These are phyloP conservation scores for Graphium sp. DNA, from an alignment of 2,329 filamentous ascomycete genomes.

Conservation along the genomic window DNA sequence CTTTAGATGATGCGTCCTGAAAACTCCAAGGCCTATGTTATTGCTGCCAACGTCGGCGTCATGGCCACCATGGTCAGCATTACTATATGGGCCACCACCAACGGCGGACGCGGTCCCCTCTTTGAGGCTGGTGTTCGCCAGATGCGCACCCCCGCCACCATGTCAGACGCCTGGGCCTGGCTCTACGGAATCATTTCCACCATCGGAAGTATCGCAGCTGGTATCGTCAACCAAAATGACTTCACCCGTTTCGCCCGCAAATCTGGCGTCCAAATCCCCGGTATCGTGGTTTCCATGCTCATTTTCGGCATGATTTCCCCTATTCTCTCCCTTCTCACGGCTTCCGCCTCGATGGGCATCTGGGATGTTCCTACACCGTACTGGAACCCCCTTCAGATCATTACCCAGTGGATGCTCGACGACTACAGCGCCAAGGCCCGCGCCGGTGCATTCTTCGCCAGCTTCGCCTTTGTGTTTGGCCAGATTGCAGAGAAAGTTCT, in stretches of 20 bases:
- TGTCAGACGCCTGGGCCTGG: constrained; percentile 12
- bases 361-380: constrained; percentile 9
- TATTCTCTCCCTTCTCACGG: constrained; percentile 10
- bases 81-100: constrained; percentile 26
- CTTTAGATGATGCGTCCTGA: constrained; percentile 30
- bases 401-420: constrained; percentile 12
- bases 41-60: constrained; percentile 23
- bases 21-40: constrained; percentile 28
- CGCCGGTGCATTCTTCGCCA: constrained; percentile 12
- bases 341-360: constrained; percentile 11
- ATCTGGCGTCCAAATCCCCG: constrained; percentile 9
- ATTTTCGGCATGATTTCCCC: constrained; percentile 12
- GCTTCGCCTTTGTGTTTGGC: constrained; percentile 11
- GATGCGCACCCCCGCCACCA: constrained; percentile 7
- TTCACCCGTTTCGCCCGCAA: constrained; percentile 12
- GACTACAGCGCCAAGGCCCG: constrained; percentile 10
- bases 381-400: constrained; percentile 11
- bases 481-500: constrained; percentile 13
- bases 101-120: constrained; percentile 24
- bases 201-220: constrained; percentile 12
- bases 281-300: constrained; percentile 11
- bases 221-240: constrained; percentile 13
- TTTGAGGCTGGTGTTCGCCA: constrained; percentile 13
- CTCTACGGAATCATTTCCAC: constrained; percentile 14
- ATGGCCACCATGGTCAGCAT: constrained; percentile 27